A percentile compares a stretch with the other conserved stretches of the same genome.
These are phyloP conservation scores for Breynia disticha DNA, from an alignment of 441 rosid species.

Conservation along the genomic window DNA sequence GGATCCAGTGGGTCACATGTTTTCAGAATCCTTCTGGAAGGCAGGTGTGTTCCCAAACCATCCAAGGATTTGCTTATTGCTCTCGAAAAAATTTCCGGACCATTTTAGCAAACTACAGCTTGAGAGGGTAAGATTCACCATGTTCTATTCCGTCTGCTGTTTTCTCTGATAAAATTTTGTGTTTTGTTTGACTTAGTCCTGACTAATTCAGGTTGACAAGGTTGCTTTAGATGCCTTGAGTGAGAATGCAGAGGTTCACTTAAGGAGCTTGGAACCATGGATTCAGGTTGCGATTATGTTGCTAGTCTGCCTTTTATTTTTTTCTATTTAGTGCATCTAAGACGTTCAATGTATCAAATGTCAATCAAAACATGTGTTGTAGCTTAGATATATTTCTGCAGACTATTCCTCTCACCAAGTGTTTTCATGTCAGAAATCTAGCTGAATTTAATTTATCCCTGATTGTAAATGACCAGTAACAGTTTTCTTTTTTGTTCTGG, in stretches of 20 bases:
- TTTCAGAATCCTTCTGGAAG: slow-evolving; percentile 93
- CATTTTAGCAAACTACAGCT: slow-evolving; percentile 92
- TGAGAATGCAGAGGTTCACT: slow-evolving; percentile 79
- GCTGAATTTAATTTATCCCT: neutral
- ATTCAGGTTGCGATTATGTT: slow-evolving; percentile 52
- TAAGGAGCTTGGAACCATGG: slow-evolving; percentile 98
- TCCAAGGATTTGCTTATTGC: slow-evolving; percentile 79
- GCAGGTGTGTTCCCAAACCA: slow-evolving; percentile 82
- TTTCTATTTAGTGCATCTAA: neutral
- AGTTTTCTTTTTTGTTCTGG: slow-evolving; percentile 27
- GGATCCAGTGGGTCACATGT: slow-evolving; percentile 63
- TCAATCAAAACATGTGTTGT: neutral
- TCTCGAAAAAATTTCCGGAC: slow-evolving; percentile 93
- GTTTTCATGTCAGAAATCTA: neutral
- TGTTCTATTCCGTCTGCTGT: slow-evolving; percentile 1
- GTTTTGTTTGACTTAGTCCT: slow-evolving; percentile 3
- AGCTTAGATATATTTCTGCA: neutral
- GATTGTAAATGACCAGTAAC: slow-evolving; percentile 6
- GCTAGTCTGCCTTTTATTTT: neutral
- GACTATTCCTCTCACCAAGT: neutral
- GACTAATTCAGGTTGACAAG: slow-evolving; percentile 67
- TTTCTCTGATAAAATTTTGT: neutral
- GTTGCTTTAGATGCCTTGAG: slow-evolving; percentile 80
- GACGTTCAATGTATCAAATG: neutral
- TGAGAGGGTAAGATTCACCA: slow-evolving; percentile 65